Base-by-base conservation (phyloP, 192 early-diverging fungal species). In the Coemansia sp. region DNA sequence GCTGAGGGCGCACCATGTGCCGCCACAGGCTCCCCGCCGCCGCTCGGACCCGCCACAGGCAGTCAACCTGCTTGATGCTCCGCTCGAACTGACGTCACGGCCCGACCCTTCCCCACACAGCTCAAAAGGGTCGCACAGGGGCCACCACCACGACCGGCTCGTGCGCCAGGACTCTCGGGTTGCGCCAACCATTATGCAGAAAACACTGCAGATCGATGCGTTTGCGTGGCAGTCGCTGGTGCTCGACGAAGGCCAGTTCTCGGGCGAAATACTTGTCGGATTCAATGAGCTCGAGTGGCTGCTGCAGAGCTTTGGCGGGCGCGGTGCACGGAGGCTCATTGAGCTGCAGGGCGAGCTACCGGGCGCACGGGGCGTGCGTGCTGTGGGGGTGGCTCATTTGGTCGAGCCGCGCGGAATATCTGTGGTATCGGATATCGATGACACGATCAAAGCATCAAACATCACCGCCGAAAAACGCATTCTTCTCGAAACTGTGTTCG, bases 401-500 rank as follows among this genome's bases (percentile, higher is more conserved):
- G 73, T 81, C 5, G 85, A 88, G 15, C 86, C 85, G 1, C 65
- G 59, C 5, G 93, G 95, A 11, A 68, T 92, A 8, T 93, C 91
- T 0, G 70, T 95, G 10, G 90, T 95, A 29, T 91, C 89, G 2
- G 89, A 91, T 62, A 89, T 96, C 59, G 94, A 96, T 72, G 94
- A 96, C 71, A 96, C 94, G 8, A 96, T 96, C 72, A 94, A 94
- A 67, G 83, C 90, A 9, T 92, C 93, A 0, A 83, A 88, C 22
- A 84, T 96, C 29, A 67, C 85, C 9, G 73, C 74, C 15, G 92
- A 92, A n/a, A 84, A 87, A 27, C 78, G 83, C 45, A 84, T 86
- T 10, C 85, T 93, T 29, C 79, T 82, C 2, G 84, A 89, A 15
- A 75, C 78, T 0, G 73, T 69, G 38, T 86, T 86, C 65, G 79